Evolutionary conservation across 345 rosid species (phyloP).

Genomic region (Linum tenue): DNA sequence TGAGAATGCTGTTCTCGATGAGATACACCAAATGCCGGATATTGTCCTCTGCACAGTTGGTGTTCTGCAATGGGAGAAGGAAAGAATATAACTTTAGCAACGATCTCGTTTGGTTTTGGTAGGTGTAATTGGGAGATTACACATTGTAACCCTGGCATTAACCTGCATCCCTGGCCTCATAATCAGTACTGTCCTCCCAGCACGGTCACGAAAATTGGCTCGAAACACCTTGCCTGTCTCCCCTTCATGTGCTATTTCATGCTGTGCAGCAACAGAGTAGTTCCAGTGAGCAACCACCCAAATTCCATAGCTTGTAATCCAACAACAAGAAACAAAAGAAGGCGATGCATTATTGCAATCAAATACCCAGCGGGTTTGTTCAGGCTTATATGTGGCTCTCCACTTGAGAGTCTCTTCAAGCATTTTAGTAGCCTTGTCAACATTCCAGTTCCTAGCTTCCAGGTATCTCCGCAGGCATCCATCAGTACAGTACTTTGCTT

Average conservation of each 20-base stretch:
- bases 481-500: conserved; percentile 21
- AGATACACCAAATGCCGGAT: conserved; percentile 23
- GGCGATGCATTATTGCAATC: no score
- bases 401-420: conserved; percentile 23
- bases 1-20: conserved; percentile 18
- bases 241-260: conserved; percentile 27
- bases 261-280: conserved; percentile 4
- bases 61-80: conserved; percentile 10
- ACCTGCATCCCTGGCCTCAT: conserved; percentile 31
- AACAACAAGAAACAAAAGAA: not conserved
- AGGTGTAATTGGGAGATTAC: no score
- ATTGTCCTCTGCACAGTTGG: conserved; percentile 17
- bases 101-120: no score
- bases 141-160: not conserved
- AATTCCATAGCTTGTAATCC: not conserved
- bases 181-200: conserved; percentile 27
- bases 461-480: conserved; percentile 24
- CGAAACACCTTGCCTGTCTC: conserved; percentile 22
- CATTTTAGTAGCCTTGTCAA: conserved; percentile 24
- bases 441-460: conserved; percentile 26
- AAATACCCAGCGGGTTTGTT: conserved; percentile 23
- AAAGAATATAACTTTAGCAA: not conserved
- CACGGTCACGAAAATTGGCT: conserved; percentile 22
- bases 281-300: not conserved
- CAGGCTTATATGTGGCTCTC: conserved; percentile 25